Evolutionary conservation across 2,329 filamentous ascomycete genomes (phyloP), one percentile per base, ranked within the genome.

Genomic region (Lachnellula arida): DNA sequence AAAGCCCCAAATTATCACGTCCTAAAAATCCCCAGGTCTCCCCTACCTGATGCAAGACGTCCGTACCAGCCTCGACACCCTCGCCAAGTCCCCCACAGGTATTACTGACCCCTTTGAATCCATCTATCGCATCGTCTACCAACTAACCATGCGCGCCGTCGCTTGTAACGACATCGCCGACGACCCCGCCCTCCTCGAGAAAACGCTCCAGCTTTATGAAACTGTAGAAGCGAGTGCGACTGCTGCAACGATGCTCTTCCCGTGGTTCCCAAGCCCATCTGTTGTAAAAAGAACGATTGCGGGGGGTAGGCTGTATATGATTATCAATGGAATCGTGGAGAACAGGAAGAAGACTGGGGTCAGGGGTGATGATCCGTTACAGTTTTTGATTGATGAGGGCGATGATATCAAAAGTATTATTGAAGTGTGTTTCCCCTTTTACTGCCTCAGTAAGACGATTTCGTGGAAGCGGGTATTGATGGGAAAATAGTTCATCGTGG

Each of bases 141-240:
- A 77, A 63, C 72, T 84, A n/a, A 84, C 79, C 4, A 81, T 83
- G 71, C 75, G 81, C 12, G 78, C 75, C 4, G 72, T 84, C 1
- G 81, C 78, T 6, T 74, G 74, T 51, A 71, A 76, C 34, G 81
- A 84, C 43, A 75, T 84, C 25, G 80, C 79, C 14, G 71, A 79
- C 2, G 70, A 79, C 49, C 71, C 73, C 0, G 60, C 59, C 5
- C 63, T 78, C 19, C 62, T 80, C 3, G 67, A 67, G n/a, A 68
- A 72, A 39, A 75, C 74, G 2, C 69, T 82, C 14, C 56, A 66
- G 14, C 67, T 74, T 11, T 83, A 78, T 57, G 74, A 78, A 54
- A 66, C 65, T 28, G 74, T 83, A 43, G 80, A 82, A 51, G 60
- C 60, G 2, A 70, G 70, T 52, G 71, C 67, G 14, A 77, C 76